These are phyloP conservation scores for Phytomonas francai DNA, from an alignment of 208 protist genomes.

Conservation along the genomic window DNA sequence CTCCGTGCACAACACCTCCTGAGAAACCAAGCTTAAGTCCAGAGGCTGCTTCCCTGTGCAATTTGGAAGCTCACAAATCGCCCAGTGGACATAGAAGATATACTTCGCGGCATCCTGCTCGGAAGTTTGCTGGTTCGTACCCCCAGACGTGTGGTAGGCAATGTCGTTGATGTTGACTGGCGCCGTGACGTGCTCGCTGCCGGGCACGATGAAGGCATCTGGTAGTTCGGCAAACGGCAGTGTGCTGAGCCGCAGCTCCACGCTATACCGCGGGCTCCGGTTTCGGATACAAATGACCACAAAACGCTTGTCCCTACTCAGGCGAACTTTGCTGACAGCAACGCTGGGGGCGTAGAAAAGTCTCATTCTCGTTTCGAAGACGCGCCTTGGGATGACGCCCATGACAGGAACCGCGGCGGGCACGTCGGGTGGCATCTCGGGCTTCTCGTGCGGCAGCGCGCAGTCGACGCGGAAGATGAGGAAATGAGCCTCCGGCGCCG, in stretches of 20 bases:
- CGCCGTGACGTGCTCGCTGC: constrained; percentile 73
- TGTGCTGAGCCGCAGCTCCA: constrained; percentile 60
- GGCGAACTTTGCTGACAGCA: constrained; percentile 35
- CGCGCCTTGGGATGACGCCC: constrained; percentile 76
- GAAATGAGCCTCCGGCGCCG: constrained; percentile 40
- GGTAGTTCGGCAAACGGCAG: constrained; percentile 53
- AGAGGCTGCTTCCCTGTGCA: constrained; percentile 51
- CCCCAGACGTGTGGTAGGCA: constrained; percentile 14
- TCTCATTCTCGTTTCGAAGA: constrained; percentile 75
- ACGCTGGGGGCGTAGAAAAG: constrained; percentile 71
- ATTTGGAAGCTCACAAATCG: constrained; percentile 50
- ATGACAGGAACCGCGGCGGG: constrained; percentile 78
- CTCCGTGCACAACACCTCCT: constrained; percentile 52
- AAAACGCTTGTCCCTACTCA: constrained; percentile 61
- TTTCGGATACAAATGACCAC: constrained; percentile 72
- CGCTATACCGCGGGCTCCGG: constrained; percentile 60
- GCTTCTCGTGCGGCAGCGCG: constrained; percentile 50
- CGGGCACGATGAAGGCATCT: constrained; percentile 59
- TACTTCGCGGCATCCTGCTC: constrained; percentile 2
- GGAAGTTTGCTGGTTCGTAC: background rate
- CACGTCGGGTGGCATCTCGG: constrained; percentile 52
- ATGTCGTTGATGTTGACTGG: constrained; percentile 70
- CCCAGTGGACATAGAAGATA: constrained; percentile 43
- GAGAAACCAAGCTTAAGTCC: constrained; percentile 43
- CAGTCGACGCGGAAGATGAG: constrained; percentile 74